A percentile compares a stretch with the other conserved stretches of the same genome.
phyloP scores from a whole-genome alignment of 805 yeast species.

The Kazachstania kunashirensis region DNA sequence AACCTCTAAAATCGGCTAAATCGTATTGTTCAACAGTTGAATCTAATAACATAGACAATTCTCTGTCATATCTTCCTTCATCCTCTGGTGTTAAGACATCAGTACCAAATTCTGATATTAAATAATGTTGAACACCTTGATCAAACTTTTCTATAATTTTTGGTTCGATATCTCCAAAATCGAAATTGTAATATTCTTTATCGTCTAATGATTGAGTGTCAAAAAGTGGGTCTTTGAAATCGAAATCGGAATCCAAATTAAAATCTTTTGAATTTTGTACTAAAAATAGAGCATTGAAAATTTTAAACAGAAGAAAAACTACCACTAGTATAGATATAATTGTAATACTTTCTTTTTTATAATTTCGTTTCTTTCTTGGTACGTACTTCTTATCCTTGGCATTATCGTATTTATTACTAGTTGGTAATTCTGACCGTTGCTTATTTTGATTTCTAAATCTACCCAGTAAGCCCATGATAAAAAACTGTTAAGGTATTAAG shows the following conservation, averaged over 20 bases:
- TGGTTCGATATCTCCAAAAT: slow-evolving; percentile 29
- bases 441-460: neutral
- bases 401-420: neutral
- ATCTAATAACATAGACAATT: slow-evolving; percentile 33
- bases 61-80: slow-evolving; percentile 22
- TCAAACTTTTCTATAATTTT: slow-evolving; percentile 29
- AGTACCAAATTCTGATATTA: slow-evolving; percentile 29
- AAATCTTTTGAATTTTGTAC: too few relatives aligned
- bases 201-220: slow-evolving; percentile 18
- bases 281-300: too few relatives aligned
- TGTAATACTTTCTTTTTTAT: neutral
- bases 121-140: slow-evolving; percentile 31
- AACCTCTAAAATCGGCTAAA: slow-evolving; percentile 46
- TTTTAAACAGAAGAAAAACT: neutral
- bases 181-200: slow-evolving; percentile 27
- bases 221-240: slow-evolving; percentile 2
- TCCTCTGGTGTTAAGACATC: slow-evolving; percentile 26
- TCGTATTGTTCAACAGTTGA: slow-evolving; percentile 53
- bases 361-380: neutral
- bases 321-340: neutral
- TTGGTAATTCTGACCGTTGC: neutral
- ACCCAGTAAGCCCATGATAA: slow-evolving; percentile 1
- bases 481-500: too few relatives aligned
- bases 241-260: too few relatives aligned
- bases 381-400: slow-evolving; percentile 1